Base-by-base conservation (phyloP, 2,329 filamentous ascomycete species). In the Chaetothyriales sp. region DNA sequence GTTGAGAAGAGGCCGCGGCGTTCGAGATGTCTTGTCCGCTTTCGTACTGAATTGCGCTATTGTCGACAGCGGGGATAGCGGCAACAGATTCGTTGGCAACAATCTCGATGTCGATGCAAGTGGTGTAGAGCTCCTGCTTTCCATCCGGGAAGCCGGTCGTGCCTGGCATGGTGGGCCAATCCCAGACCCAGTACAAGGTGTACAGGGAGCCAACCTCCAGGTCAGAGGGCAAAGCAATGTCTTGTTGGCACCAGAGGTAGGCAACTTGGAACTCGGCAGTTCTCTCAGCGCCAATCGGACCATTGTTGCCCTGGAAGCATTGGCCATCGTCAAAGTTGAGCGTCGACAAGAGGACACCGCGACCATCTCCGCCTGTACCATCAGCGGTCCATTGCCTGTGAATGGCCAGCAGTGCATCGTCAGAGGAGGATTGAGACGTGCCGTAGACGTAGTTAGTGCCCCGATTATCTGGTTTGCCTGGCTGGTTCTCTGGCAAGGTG, bases 111-210 rank as follows among this genome's bases (percentile, higher is more conserved):
- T 74, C 72, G 60, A 75, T 73, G 56, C 72, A 75, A 13, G 70
- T 72, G 1, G 72, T 74, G 54, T 74, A 74, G 40, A 72, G 63
- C 58, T 74, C 71, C 46, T 64, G 57, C 58, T 73, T 72, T 43
- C 70, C 70, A 5, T 68, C 57, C n/a, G 67, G 66, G 19, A 68
- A 58, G 7, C 56, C 61, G 15, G 66, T 60, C 18, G 56, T 64
- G 40, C 62, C 60, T 9, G 68, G 62, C n/a, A 58, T 72, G 13
- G 79, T 82, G 2, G 84, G 83, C 87, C 89, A 98, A 67, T 94
- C 85, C 92, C 92, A 97, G 46, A 95, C 83, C 90, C 90, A 97
- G 73, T 95, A 94, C 49, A 95, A 70, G 2, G 88, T 90, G 66
- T 89, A 86, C 25, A 76, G 75, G 28, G 81, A 77, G 45, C 81